Base-by-base conservation (phyloP, 768 basidiomycete species). In the Leccinum rimulosum region DNA sequence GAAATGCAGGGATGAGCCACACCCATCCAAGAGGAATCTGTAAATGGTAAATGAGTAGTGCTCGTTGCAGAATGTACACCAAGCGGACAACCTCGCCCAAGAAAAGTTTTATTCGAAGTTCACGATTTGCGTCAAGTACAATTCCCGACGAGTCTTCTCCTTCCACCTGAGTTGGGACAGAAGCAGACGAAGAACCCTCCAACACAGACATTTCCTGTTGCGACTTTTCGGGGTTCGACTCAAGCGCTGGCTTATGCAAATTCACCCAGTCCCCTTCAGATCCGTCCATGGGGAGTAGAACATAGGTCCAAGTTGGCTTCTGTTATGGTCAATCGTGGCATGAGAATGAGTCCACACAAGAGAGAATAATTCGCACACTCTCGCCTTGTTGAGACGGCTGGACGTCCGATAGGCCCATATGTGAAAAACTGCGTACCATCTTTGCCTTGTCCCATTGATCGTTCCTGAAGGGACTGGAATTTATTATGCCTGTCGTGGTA, bases 1-100 rank as follows among this genome's bases (percentile, higher is more conserved):
- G 90, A 75, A 94, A 94, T 0, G 85, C 79, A 0, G 93, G 93
- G 59, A 95, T 84, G 68, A 94, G 80, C 93, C 93, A 94, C 52
- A 86, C 69, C 93, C 93, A 95, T 33, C 89, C 87, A 70, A 95
- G 84, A 65, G 88, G 84, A 0, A 93, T 79, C 81, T 92, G 68
- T 27, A 36, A 11, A 56, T 33, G 51, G 22, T 38, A 48, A 1
- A 19, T 62, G 35, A 57, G 43, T 30, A 50, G 19, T 38, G 33
- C 28, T 51, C 33, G 15, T 35, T 8, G 6, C 14, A 4, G 27
- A 22, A 48, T 19, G 55, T 55, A 50, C 12, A 48, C 56, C 35
- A 61, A 57, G 6, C 35, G 54, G 69, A 61, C n/a, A 62, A 87
- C 88, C 78, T 85, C 83, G 47, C 89, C 88, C 74, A 85, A 81